Evolutionary conservation across 108 stramenopile species (phyloP), one percentile per base, ranked within the genome.

Genomic region (Discostella stelligeroides): DNA sequence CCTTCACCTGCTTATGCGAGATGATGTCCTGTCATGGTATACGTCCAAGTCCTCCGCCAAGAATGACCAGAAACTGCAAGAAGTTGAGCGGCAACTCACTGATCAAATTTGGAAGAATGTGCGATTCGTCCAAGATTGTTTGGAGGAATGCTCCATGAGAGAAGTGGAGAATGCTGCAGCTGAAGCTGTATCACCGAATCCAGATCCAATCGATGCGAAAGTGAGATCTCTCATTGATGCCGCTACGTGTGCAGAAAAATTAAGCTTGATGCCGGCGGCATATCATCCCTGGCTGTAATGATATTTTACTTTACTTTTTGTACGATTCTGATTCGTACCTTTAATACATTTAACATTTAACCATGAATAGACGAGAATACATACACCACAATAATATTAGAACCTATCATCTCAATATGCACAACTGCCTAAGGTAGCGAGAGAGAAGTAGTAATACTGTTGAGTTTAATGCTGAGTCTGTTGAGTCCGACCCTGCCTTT

Each of bases 21-120:
- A 94, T 66, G 93, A 94, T 64, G 87, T 94, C 12, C 66, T 94
- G 39, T 76, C 93, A 9, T 94, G 90, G 88, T 94, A 90, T 57
- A 75, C 55, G 49, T 89, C 86, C 41, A 91, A 92, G 70, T 84
- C 89, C 13, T 75, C 85, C 47, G 80, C 90, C 10, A 88, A 85
- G 40, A 84, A 82, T 43, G 93, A 91, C 55, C 59, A 84, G 20
- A 89, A 94, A 70, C 84, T 82, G 11, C 93, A 90, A 55, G 93
- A 94, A 41, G 61, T 94, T 24, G 93, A 94, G 47, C 76, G 68
- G 41, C 93, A 94, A 57, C 83, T 94, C 12, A 72, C 80, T 12
- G 93, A 94, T 49, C 63, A 90, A 63, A 85, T 92, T 20, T 72
- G 80, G 18, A 85, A 82, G 63, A 94, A 94, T 73, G 88, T 90